Evolutionary conservation across 2,329 filamentous ascomycete genomes (phyloP).

Genomic region (Colletotrichum sp.): DNA sequence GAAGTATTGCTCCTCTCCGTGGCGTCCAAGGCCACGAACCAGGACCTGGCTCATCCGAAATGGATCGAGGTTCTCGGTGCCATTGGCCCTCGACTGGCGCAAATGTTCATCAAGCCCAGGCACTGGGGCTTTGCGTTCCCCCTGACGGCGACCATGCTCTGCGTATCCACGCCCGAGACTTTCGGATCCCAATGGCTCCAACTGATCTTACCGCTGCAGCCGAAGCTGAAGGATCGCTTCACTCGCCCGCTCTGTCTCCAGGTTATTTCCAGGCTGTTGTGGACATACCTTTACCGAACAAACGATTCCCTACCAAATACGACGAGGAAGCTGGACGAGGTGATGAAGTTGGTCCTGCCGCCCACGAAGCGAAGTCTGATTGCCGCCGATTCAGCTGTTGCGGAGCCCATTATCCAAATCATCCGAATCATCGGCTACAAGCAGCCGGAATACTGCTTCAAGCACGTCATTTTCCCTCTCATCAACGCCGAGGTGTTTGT

Average conservation of each 20-base stretch:
- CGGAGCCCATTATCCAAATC: slow-evolving; percentile 90
- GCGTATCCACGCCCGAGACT: slow-evolving; percentile 82
- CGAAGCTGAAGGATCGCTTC: slow-evolving; percentile 82
- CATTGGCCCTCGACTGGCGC: slow-evolving; percentile 77
- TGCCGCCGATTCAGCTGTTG: slow-evolving; percentile 82
- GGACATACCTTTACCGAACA: slow-evolving; percentile 91
- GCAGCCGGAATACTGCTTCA: slow-evolving; percentile 92
- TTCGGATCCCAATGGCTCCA: slow-evolving; percentile 89
- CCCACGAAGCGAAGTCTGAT: slow-evolving; percentile 80
- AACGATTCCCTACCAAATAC: slow-evolving; percentile 73
- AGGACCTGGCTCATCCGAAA: slow-evolving; percentile 78
- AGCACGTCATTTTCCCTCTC: slow-evolving; percentile 90
- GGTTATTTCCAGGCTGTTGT: slow-evolving; percentile 87
- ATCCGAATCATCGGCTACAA: slow-evolving; percentile 95
- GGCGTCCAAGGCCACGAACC: slow-evolving; percentile 77
- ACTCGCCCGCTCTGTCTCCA: slow-evolving; percentile 83
- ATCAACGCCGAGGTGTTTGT: slow-evolving; percentile 92
- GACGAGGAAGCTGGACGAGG: slow-evolving; percentile 85
- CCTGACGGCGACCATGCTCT: slow-evolving; percentile 84
- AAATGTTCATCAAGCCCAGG: slow-evolving; percentile 89
- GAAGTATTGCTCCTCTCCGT: slow-evolving; percentile 87
- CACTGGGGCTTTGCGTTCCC: slow-evolving; percentile 93
- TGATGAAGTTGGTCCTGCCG: slow-evolving; percentile 84
- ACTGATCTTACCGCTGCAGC: slow-evolving; percentile 76
- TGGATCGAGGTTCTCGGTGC: slow-evolving; percentile 87